These are phyloP conservation scores for Botrytis byssoidea DNA, from an alignment of 2,329 filamentous ascomycete genomes.

Conservation along the genomic window DNA sequence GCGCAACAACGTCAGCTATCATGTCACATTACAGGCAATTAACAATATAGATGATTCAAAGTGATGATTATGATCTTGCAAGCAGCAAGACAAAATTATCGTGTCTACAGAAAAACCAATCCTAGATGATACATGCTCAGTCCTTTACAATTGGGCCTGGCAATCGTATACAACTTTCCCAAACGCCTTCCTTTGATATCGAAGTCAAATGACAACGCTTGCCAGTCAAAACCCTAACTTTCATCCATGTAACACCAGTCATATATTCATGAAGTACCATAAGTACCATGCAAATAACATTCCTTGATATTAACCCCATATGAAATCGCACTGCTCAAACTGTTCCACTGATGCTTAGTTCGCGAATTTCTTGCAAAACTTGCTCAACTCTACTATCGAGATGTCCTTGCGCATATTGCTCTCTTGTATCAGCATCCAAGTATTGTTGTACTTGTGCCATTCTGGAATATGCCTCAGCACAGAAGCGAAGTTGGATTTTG, in stretches of 20 bases:
- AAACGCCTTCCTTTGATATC: slow-evolving; percentile 14
- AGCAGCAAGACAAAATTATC: slow-evolving; percentile 1
- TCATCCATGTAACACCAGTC: slow-evolving; percentile 14
- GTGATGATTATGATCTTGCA: background rate
- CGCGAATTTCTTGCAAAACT: slow-evolving; percentile 93
- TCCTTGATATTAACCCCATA: background rate
- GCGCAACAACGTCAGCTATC: background rate
- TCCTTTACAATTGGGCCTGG: slow-evolving; percentile 10
- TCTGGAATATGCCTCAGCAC: slow-evolving; percentile 91
- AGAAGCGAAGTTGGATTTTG: slow-evolving; percentile 97
- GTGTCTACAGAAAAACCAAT: slow-evolving; percentile 4
- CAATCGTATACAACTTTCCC: slow-evolving; percentile 9
- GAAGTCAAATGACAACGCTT: slow-evolving; percentile 15
- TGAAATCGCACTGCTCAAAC: slow-evolving; percentile 46
- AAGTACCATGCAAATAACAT: slow-evolving; percentile 17
- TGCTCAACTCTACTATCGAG: slow-evolving; percentile 90
- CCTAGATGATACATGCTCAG: slow-evolving; percentile 11
- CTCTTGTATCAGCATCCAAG: slow-evolving; percentile 88
- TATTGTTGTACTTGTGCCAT: slow-evolving; percentile 99
- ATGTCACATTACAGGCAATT: background rate
- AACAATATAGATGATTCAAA: background rate
- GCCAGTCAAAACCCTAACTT: slow-evolving; percentile 4
- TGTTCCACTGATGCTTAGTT: slow-evolving; percentile 84
- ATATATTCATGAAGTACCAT: slow-evolving; percentile 19
- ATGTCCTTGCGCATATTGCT: slow-evolving; percentile 92